Evolutionary conservation across 2,329 filamentous ascomycete species (phyloP).

Genomic region (Colletotrichum lentis): DNA sequence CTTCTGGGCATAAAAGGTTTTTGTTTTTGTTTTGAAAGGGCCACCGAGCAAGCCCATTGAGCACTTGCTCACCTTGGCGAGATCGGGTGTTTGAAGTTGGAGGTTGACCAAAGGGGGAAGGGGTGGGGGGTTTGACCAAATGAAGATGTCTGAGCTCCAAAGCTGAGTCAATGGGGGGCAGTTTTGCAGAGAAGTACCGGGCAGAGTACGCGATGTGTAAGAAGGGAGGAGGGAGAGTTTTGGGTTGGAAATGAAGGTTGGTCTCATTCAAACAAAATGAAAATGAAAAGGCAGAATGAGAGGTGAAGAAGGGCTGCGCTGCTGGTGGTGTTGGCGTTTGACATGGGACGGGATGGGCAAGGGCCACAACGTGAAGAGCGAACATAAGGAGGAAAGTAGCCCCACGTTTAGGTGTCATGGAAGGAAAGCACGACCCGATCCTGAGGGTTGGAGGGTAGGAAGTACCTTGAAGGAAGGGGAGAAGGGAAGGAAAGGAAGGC

Average conservation of each 20-base stretch:
- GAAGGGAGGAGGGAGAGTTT: constrained; percentile 2
- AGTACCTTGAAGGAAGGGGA: background rate
- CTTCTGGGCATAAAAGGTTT: constrained; percentile 11
- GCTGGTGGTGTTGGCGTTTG: constrained; percentile 1
- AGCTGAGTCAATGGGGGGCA: background rate
- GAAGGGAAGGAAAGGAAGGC: background rate
- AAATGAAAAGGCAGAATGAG: background rate
- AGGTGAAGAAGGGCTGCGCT: background rate
- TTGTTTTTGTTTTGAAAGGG: background rate
- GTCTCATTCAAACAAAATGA: background rate
- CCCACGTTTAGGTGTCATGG: constrained; percentile 6
- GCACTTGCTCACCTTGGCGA: constrained; percentile 9
- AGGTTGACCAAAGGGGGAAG: background rate
- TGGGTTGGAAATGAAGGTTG: background rate
- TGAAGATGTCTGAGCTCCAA: background rate
- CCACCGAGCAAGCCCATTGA: background rate
- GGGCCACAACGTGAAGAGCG: background rate
- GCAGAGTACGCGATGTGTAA: background rate
- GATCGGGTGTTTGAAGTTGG: background rate
- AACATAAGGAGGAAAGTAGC: background rate
- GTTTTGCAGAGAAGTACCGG: background rate
- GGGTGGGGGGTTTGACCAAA: background rate
- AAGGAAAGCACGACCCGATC: constrained; percentile 1
- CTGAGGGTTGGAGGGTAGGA: background rate
- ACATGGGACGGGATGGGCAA: background rate